Evolutionary conservation across 2,329 filamentous ascomycete genomes (phyloP).

Genomic region (Didymellaceae sp.): DNA sequence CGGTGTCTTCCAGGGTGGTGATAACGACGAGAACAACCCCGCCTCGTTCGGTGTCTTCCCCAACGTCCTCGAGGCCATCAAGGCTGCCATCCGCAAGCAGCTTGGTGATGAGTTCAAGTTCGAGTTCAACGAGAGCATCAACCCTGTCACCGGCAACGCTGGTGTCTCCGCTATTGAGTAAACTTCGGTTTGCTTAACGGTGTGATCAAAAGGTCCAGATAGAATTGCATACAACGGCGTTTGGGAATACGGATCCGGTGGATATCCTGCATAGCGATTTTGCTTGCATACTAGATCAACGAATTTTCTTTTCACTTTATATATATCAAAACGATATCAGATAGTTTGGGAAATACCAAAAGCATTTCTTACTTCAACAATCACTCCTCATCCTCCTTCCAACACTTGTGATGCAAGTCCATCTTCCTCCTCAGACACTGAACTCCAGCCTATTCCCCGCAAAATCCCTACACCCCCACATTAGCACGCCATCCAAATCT

Average conservation of each 20-base stretch:
- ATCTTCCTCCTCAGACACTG: constrained; percentile 33
- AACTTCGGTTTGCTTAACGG: constrained; percentile 8
- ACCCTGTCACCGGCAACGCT: constrained; percentile 66
- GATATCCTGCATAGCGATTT: constrained; percentile 21
- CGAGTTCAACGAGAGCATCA: constrained; percentile 73
- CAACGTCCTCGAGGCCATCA: constrained; percentile 75
- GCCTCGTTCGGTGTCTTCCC: constrained; percentile 78
- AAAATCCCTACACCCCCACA: constrained; percentile 36
- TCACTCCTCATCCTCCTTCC: background rate
- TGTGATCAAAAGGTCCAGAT: background rate
- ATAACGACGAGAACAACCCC: constrained; percentile 78
- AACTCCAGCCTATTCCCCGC: constrained; percentile 52
- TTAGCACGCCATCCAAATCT: background rate
- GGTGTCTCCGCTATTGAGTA: constrained; percentile 64
- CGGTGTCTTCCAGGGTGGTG: constrained; percentile 78
- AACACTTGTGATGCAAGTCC: background rate
- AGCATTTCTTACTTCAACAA: constrained; percentile 9
- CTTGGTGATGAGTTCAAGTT: constrained; percentile 77
- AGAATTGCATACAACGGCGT: constrained; percentile 14
- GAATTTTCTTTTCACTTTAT: constrained; percentile 11
- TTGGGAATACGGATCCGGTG: constrained; percentile 18
- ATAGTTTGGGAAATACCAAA: constrained; percentile 9
- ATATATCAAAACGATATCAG: background rate
- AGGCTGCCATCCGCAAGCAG: constrained; percentile 71
- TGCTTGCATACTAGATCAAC: constrained; percentile 21